Evolutionary conservation across 495 filamentous ascomycete genomes (phyloP).

Genomic region (Daldinia vernicosa): DNA sequence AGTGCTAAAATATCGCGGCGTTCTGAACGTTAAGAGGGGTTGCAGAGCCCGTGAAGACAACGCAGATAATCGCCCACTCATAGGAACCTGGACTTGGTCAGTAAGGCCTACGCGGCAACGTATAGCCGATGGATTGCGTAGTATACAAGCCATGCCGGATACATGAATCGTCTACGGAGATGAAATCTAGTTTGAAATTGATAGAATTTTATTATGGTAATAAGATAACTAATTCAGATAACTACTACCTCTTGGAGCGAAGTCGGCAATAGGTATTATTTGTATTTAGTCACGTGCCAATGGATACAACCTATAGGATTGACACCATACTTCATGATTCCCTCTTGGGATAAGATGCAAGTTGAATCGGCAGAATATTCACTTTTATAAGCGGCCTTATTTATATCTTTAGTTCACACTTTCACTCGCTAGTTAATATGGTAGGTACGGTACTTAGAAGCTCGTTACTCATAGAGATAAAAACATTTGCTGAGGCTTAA

Average conservation of each 20-base stretch:
- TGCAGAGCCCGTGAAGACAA: not conserved
- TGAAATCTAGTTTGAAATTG: not conserved
- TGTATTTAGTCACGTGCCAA: constrained; percentile 16
- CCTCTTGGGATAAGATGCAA: not conserved
- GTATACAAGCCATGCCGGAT: constrained; percentile 14
- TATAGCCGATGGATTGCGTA: constrained; percentile 1
- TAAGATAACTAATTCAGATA: not conserved
- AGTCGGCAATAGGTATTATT: constrained; percentile 4
- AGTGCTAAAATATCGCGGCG: constrained; percentile 16
- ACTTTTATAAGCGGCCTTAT: no score
- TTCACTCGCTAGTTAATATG: no score
- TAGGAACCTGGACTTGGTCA: not conserved
- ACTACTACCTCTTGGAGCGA: constrained; percentile 11
- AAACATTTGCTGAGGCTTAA: no score
- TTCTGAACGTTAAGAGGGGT: not conserved
- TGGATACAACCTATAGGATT: not conserved
- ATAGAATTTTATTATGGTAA: not conserved
- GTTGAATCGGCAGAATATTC: not conserved
- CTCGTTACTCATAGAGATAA: no score
- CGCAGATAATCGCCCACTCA: not conserved
- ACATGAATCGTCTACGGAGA: not conserved
- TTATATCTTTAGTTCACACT: no score
- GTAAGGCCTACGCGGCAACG: not conserved
- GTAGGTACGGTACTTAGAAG: no score
- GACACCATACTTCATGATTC: not conserved